These are phyloP conservation scores for Solanum peruvianum DNA, from an alignment of 257 asterid species.

Conservation along the genomic window DNA sequence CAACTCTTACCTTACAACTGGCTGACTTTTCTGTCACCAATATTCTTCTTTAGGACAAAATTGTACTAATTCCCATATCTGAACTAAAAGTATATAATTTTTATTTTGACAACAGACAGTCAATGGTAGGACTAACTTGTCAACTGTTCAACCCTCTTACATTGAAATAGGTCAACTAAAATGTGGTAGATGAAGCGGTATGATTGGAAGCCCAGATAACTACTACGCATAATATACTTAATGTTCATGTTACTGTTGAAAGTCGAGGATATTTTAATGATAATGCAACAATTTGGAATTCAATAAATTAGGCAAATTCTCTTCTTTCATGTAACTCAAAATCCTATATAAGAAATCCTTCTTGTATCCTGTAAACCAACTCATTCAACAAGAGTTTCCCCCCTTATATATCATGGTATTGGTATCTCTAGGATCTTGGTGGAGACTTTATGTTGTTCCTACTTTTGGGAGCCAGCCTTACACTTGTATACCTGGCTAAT, in stretches of 20 bases:
- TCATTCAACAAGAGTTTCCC: not conserved
- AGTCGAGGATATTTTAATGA: not conserved
- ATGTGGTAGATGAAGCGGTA: not conserved
- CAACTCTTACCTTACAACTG: not conserved
- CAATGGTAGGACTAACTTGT: not conserved
- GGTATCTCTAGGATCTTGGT: not conserved
- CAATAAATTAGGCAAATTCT: not conserved
- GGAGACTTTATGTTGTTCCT: not conserved
- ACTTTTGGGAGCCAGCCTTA: not conserved
- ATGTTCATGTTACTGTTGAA: not conserved
- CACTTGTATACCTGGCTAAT: not conserved
- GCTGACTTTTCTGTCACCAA: not conserved
- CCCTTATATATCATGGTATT: not conserved
- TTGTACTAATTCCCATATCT: not conserved
- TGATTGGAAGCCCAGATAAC: not conserved
- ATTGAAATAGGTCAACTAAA: not conserved
- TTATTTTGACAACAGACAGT: not conserved
- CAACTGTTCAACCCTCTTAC: not conserved
- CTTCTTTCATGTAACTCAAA: not conserved
- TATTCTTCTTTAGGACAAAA: not conserved
- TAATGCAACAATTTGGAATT: not conserved
- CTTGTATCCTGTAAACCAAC: not conserved
- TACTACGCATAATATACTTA: not conserved
- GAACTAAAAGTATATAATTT: not conserved
- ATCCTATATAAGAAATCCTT: not conserved